A percentile compares a stretch with the other conserved stretches of the same genome.
Conservation (phyloP, 352 stramenopile species). For the Pythium periplocum region DNA sequence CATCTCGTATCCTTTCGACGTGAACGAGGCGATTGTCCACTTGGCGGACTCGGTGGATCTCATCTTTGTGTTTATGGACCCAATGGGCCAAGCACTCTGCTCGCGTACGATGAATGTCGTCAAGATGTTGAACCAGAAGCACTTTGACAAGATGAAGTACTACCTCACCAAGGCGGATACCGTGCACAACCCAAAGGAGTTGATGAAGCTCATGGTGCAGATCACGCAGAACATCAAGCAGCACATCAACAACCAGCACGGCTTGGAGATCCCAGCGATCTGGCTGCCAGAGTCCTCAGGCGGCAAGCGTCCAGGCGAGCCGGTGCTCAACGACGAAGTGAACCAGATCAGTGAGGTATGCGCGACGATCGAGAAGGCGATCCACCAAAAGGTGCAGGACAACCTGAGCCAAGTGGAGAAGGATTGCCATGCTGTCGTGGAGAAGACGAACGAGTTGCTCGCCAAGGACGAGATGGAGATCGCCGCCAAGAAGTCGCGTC, state of each 20-base stretch:
- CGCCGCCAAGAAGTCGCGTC: slow-evolving; percentile 32
- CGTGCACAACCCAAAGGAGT: slow-evolving; percentile 47
- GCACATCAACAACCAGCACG: slow-evolving; percentile 64
- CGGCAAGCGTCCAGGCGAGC: slow-evolving; percentile 5
- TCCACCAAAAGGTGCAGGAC: slow-evolving; percentile 66
- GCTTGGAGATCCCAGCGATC: slow-evolving; percentile 54
- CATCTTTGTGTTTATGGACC: slow-evolving; percentile 69
- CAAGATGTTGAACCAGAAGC: slow-evolving; percentile 41
- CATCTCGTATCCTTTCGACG: slow-evolving; percentile 65
- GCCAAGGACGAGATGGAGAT: slow-evolving; percentile 34
- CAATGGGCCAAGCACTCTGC: slow-evolving; percentile 55
- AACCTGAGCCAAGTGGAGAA: slow-evolving; percentile 54
- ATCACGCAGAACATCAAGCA: slow-evolving; percentile 66
- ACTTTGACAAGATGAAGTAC: slow-evolving; percentile 56
- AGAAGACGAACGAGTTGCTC: slow-evolving; percentile 26
- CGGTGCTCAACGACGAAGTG: slow-evolving; percentile 23
- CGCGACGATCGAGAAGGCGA: slow-evolving; percentile 39
- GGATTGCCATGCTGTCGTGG: slow-evolving; percentile 27
- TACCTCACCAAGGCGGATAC: slow-evolving; percentile 68
- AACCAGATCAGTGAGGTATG: slow-evolving; percentile 45
- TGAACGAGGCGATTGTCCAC: slow-evolving; percentile 51
- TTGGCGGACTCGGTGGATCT: slow-evolving; percentile 51
- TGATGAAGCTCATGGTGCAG: slow-evolving; percentile 67
- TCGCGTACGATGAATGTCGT: slow-evolving; percentile 73
- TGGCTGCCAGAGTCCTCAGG: slow-evolving; percentile 27